Conservation (phyloP, 495 filamentous ascomycete genomes). For the Tricharina praecox region DNA sequence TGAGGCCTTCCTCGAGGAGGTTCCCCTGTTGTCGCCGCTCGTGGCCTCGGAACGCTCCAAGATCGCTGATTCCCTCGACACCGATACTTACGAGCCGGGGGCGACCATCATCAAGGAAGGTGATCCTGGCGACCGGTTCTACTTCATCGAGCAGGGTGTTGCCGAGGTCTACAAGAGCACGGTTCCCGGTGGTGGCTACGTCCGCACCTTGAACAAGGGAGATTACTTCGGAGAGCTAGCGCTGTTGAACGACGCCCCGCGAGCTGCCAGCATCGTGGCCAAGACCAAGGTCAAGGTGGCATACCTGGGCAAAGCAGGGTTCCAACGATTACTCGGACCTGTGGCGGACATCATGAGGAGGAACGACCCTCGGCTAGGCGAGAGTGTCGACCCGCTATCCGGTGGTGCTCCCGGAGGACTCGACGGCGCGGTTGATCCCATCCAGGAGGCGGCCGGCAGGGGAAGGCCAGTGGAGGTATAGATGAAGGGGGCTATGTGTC, state of each 20-base stretch:
- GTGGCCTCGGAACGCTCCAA: conserved; percentile 86
- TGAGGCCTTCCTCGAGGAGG: conserved; percentile 93
- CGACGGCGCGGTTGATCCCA: conserved; percentile 15
- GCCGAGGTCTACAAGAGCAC: conserved; percentile 67
- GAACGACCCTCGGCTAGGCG: conserved; percentile 35
- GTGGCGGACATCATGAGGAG: conserved; percentile 91
- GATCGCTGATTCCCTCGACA: conserved; percentile 89
- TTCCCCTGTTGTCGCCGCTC: conserved; percentile 68
- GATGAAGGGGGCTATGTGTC: no score
- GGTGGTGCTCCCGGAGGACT: conserved; percentile 6
- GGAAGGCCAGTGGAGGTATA: conserved; percentile 23
- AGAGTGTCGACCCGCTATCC: conserved; percentile 18
- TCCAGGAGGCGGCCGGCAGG: conserved; percentile 21
- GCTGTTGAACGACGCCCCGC: conserved; percentile 77
- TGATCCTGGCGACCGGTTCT: conserved; percentile 83
- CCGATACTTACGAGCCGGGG: conserved; percentile 66
- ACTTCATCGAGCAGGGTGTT: conserved; percentile 73
- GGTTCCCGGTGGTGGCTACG: conserved; percentile 14
- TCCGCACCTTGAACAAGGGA: conserved; percentile 71
- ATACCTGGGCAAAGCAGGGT: conserved; percentile 77
- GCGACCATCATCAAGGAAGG: conserved; percentile 78
- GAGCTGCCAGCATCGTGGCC: conserved; percentile 77
- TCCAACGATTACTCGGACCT: conserved; percentile 80
- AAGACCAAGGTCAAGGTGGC: conserved; percentile 85
- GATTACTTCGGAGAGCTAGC: conserved; percentile 96